Evolutionary conservation across 176 grass and related monocot species (phyloP).

Genomic region (Tuctoria greenei): DNA sequence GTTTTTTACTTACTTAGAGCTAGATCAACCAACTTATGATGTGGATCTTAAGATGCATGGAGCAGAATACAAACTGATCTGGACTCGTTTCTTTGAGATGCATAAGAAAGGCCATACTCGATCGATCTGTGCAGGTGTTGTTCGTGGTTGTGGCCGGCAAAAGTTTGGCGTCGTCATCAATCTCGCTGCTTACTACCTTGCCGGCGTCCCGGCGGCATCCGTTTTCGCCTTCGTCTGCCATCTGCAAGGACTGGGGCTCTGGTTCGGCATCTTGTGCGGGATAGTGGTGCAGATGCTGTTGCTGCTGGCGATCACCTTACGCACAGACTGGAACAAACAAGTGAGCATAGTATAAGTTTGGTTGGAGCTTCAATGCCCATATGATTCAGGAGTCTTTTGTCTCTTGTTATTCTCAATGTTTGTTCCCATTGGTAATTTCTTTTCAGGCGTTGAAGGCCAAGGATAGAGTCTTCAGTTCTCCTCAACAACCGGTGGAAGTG

Average conservation of each 20-base stretch:
- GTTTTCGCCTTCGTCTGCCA: background rate
- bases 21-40: no score
- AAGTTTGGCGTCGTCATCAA: background rate
- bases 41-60: no score
- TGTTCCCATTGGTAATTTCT: background rate
- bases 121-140: background rate
- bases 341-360: background rate
- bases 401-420: background rate
- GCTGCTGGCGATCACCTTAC: background rate
- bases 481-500: background rate
- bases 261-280: conserved; percentile 3
- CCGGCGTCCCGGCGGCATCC: background rate
- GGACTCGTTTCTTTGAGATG: no score
- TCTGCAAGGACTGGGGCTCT: conserved; percentile 14
- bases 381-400: background rate
- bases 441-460: background rate
- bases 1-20: no score
- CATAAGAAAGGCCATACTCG: background rate
- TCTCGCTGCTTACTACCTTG: background rate
- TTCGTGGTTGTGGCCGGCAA: background rate
- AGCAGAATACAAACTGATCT: no score
- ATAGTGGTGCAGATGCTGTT: background rate
- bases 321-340: conserved; percentile 9
- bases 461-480: background rate
- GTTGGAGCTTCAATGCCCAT: background rate